phyloP scores from a whole-genome alignment of 306 rosid species.

The Prunus armeniaca region DNA sequence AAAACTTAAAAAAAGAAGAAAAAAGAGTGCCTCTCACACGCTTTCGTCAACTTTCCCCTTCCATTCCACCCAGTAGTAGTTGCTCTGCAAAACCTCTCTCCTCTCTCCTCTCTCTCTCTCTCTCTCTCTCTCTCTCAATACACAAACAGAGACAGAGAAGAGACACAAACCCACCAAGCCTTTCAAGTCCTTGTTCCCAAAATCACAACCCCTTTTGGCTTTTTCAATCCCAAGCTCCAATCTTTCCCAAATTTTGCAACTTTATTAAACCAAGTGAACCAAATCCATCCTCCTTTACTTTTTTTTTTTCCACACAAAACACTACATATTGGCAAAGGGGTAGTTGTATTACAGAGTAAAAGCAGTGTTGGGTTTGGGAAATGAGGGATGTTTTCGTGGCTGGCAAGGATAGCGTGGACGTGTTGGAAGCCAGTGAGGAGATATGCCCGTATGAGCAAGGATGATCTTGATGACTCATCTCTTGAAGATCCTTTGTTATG shows the following conservation, averaged over 20 bases:
- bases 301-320: background rate
- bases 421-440: slow-evolving; percentile 85
- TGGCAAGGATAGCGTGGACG: slow-evolving; percentile 75
- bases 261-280: background rate
- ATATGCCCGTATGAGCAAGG: slow-evolving; percentile 89
- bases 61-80: slow-evolving; percentile 2
- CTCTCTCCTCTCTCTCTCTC: background rate
- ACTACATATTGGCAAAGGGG: background rate
- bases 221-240: background rate
- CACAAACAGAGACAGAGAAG: background rate
- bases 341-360: background rate
- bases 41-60: slow-evolving; percentile 55
- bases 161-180: background rate
- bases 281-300: background rate
- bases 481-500: slow-evolving; percentile 60
- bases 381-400: slow-evolving; percentile 99
- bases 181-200: background rate
- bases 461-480: slow-evolving; percentile 47
- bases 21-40: slow-evolving; percentile 11
- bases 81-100: slow-evolving; percentile 12
- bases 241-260: background rate
- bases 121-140: slow-evolving; percentile 9
- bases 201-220: background rate
- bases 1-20: background rate
- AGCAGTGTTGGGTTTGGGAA: slow-evolving; percentile 46